Base-by-base conservation (phyloP, 2,329 filamentous ascomycete genomes). In the Ophiocordyceps camponoti-floridani region DNA sequence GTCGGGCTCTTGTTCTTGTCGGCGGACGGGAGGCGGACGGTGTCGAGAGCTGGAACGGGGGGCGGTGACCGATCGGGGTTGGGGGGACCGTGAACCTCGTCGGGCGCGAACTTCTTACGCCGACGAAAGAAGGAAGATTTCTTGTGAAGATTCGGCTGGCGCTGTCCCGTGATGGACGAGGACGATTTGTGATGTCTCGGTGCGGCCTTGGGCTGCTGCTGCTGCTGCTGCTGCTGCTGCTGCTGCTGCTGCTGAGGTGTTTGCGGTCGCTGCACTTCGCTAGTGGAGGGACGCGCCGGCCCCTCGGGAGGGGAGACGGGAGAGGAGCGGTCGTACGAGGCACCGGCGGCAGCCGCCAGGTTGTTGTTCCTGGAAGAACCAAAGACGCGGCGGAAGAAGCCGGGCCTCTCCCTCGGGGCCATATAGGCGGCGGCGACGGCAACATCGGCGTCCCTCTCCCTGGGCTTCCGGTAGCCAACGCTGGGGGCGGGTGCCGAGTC, bases 81-180 rank as follows among this genome's bases (percentile, higher is more conserved):
- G 72, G 73, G 28, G 79, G 61, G 9, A 81, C 77, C 31, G 82
- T 77, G 37, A 23, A 72, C 72, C 19, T 75, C 70, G 49, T 93
- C 87, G 13, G 77, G 75, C 31, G 86, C 63, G 5, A 88, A 94
- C 72, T 89, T 93, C 73, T 96, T 96, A 50, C 88, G 76, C 47
- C 91, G 75, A 49, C 91, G 76, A 65, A 96, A 96, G 65, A 98
- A 96, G 0, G 86, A 89, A 1, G 89, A 93, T 61, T 95, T 95
- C 68, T 95, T 95, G 54, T 84, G 83, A 44, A 95, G 65, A 18
- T 66, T 63, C 46, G 70, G 65, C 31, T 70, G 69, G 45, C 63
- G 61, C 23, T 23, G 23, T 23, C 23, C 23, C 23, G 23, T 23
- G 23, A 23, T 23, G 19, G 62, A 62, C 26, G 62, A 62, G 6